Percentiles rank a stretch among this genome's conserved stretches.
Conservation (phyloP, 768 basidiomycete species). For the Amanita rimosa region DNA sequence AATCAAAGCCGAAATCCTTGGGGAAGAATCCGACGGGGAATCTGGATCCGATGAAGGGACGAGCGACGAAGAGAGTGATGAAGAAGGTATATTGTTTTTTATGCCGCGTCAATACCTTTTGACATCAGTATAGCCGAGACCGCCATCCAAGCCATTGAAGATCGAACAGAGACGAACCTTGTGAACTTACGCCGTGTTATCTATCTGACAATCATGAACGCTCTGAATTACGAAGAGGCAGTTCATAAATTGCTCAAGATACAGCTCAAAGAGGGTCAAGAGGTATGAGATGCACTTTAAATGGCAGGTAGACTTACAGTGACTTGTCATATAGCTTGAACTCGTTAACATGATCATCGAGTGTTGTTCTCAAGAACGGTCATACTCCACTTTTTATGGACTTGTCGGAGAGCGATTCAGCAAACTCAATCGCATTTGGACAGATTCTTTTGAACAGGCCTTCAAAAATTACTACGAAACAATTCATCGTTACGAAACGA, state of each 20-base stretch:
- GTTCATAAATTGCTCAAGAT: slow-evolving; percentile 96
- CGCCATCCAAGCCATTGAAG: slow-evolving; percentile 84
- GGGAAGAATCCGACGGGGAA: slow-evolving; percentile 72
- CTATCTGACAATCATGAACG: slow-evolving; percentile 98
- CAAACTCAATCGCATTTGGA: slow-evolving; percentile 94
- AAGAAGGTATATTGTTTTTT: slow-evolving; percentile 22
- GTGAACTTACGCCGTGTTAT: slow-evolving; percentile 91
- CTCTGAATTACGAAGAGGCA: slow-evolving; percentile 95
- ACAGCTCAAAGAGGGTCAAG: slow-evolving; percentile 83
- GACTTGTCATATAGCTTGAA: slow-evolving; percentile 54
- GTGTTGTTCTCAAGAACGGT: slow-evolving; percentile 99
- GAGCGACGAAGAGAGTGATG: slow-evolving; percentile 50
- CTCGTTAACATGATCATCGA: slow-evolving; percentile 98
- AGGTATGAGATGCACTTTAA: slow-evolving; percentile 40
- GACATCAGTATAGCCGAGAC: slow-evolving; percentile 37
- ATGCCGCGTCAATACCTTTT: background rate
- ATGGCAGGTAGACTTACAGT: background rate
- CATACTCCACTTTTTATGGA: slow-evolving; percentile 96
- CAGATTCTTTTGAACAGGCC: slow-evolving; percentile 76
- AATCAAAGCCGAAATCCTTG: slow-evolving; percentile 91
- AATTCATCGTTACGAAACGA: slow-evolving; percentile 98
- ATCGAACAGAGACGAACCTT: slow-evolving; percentile 89
- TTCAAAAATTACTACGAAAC: slow-evolving; percentile 90
- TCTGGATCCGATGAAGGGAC: slow-evolving; percentile 58
- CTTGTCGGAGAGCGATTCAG: slow-evolving; percentile 93